phyloP scores from a whole-genome alignment of 805 yeast genomes.

The Zygosaccharomyces kombuchaensis region DNA sequence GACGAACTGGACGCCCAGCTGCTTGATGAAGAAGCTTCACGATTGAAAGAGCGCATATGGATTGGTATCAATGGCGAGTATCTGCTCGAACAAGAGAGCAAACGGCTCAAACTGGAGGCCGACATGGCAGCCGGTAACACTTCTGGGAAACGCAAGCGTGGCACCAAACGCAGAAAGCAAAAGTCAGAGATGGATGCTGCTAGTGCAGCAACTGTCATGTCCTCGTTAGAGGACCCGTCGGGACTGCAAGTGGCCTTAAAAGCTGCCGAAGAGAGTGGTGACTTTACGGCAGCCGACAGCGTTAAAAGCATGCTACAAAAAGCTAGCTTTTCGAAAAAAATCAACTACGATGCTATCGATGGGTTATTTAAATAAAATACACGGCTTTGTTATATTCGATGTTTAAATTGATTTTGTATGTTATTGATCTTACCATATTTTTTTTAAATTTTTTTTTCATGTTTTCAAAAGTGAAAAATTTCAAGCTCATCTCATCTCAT shows the following conservation, averaged over 20 bases:
- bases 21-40: constrained; percentile 64
- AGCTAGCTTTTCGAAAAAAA: constrained; percentile 78
- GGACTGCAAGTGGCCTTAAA: constrained; percentile 42
- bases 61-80: constrained; percentile 84
- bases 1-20: constrained; percentile 64
- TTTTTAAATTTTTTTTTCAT: not conserved
- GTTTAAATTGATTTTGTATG: not conserved
- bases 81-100: constrained; percentile 77
- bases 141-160: constrained; percentile 44
- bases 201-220: constrained; percentile 19
- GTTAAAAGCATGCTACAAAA: constrained; percentile 73
- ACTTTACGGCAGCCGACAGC: constrained; percentile 65
- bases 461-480: constrained; percentile 10
- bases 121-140: constrained; percentile 81
- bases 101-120: constrained; percentile 77
- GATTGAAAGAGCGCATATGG: constrained; percentile 81
- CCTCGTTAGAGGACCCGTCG: constrained; percentile 26
- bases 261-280: constrained; percentile 33
- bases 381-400: not conserved
- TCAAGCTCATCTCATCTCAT: constrained; percentile 26
- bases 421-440: not conserved
- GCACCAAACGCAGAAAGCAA: constrained; percentile 31
- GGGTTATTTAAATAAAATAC: constrained; percentile 37
- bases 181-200: constrained; percentile 20
- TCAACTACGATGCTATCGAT: constrained; percentile 80